These are phyloP conservation scores for Mycena pura DNA, from an alignment of 768 basidiomycete genomes.

Conservation along the genomic window DNA sequence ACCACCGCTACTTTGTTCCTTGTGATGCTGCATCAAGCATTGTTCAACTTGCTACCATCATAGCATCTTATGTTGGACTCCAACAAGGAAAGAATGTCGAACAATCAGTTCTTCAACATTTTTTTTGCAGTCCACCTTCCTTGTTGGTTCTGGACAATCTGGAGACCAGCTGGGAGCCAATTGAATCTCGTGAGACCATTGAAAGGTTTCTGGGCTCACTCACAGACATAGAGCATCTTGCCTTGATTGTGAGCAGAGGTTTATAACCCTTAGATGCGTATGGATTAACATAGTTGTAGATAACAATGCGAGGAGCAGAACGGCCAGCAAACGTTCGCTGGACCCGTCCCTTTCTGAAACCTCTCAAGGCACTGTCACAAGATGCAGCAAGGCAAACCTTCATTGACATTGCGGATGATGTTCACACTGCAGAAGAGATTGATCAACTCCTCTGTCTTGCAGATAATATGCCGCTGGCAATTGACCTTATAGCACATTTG, in stretches of 20 bases:
- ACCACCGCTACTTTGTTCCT: neutral
- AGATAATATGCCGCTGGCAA: neutral
- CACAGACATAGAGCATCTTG: neutral
- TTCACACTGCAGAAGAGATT: neutral
- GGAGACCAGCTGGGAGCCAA: conserved; percentile 8
- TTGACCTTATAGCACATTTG: neutral
- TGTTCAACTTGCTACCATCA: neutral
- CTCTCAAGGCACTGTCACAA: neutral
- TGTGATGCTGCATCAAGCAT: neutral
- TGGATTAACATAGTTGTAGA: neutral
- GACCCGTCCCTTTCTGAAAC: conserved; percentile 3
- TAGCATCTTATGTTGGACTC: neutral
- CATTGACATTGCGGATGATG: neutral
- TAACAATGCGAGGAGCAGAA: neutral
- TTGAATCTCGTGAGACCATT: neutral
- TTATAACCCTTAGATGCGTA: neutral
- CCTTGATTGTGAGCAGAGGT: neutral
- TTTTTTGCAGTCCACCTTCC: neutral
- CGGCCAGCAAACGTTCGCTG: neutral
- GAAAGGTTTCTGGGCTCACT: neutral
- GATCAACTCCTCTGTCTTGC: neutral
- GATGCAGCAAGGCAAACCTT: conserved; percentile 1
- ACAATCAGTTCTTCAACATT: neutral
- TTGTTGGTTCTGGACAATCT: conserved; percentile 4
- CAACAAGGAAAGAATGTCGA: neutral